Evolutionary conservation across 192 early-diverging fungal genomes (phyloP).

Genomic region (Linnemannia exigua): DNA sequence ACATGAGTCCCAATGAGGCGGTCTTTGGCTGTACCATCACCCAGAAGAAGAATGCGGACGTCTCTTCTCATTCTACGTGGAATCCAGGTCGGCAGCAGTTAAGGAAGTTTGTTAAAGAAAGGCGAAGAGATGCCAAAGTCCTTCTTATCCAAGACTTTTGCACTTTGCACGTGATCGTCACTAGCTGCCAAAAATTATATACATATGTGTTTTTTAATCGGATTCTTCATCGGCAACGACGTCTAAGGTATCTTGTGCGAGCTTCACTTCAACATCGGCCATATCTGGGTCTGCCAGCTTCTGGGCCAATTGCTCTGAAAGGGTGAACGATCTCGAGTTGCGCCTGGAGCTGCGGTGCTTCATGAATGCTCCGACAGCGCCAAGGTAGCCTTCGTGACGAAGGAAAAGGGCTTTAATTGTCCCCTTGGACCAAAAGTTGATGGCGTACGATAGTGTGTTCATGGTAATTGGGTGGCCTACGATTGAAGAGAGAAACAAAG

Average conservation of each 20-base stretch:
- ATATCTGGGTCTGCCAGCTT: slow-evolving; percentile 33
- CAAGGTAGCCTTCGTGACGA: slow-evolving; percentile 97
- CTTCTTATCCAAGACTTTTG: too few relatives aligned
- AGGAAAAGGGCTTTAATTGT: slow-evolving; percentile 94
- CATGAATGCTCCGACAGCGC: slow-evolving; percentile 88
- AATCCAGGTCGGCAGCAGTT: not conserved
- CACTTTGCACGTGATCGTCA: not conserved
- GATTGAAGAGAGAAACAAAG: not conserved
- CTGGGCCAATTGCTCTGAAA: slow-evolving; percentile 43
- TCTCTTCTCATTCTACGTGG: slow-evolving; percentile 77
- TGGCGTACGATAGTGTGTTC: slow-evolving; percentile 97
- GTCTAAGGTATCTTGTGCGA: slow-evolving; percentile 52
- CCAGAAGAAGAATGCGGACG: slow-evolving; percentile 94
- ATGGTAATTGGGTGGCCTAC: slow-evolving; percentile 94
- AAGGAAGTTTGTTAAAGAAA: not conserved
- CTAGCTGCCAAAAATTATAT: not conserved
- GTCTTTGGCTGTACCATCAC: slow-evolving; percentile 79
- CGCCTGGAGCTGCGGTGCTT: slow-evolving; percentile 46
- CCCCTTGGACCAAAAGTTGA: slow-evolving; percentile 98
- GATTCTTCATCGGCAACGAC: slow-evolving; percentile 52
- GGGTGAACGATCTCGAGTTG: slow-evolving; percentile 52
- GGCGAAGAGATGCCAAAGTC: not conserved
- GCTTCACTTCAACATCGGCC: slow-evolving; percentile 34
- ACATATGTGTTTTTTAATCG: slow-evolving; percentile 6
- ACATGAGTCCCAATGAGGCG: not conserved